Base-by-base conservation (phyloP, 2,329 filamentous ascomycete species). In the Biscogniauxia marginata region DNA sequence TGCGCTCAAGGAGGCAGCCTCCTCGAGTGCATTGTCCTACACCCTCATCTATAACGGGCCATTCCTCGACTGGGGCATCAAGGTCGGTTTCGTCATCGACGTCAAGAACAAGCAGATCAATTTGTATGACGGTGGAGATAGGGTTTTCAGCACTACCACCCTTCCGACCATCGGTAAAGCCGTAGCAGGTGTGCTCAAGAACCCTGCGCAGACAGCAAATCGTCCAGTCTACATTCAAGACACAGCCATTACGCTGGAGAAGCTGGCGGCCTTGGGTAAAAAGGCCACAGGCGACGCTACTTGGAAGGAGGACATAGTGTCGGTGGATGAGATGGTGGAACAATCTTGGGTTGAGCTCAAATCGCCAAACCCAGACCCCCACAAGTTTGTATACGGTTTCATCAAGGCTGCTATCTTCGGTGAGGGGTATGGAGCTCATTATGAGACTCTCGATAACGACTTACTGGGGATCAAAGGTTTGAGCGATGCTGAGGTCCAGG, bases 151-250 rank as follows among this genome's bases (percentile, higher is more conserved):
- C 4, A 58, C 75, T 0, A 81, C 75, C 3, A 83, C 78, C 6
- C 68, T 82, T 1, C 60, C 67, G 4, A 71, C 74, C 16, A 71
- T 84, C 21, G 81, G 74, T 1, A 69, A 75, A n/a, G 76, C 81
- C 0, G 73, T 83, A 0, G 72, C 77, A 7, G 73, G 75, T 8
- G 70, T 81, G 1, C 71, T 86, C 2, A 73, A 69, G 63, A 74
- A 69, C 16, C 73, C 77, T 0, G 70, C 75, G 1, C 70, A 75
- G 50, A 83, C 81, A 0, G 77, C 72, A 57, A 86, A 86, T 64
- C 73, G 79, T 49, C 77, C 78, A 57, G 68, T 87, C 22, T 81
- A 77, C 57, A 65, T 85, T 9, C 76, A 78, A 9, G 80, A 76
- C 3, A 78, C 81, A 51, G 73, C 73, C 13, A 75, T 77, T 0